Conservation (phyloP, 2,329 filamentous ascomycete genomes). For the Ophiocordyceps camponoti-leonardi region DNA sequence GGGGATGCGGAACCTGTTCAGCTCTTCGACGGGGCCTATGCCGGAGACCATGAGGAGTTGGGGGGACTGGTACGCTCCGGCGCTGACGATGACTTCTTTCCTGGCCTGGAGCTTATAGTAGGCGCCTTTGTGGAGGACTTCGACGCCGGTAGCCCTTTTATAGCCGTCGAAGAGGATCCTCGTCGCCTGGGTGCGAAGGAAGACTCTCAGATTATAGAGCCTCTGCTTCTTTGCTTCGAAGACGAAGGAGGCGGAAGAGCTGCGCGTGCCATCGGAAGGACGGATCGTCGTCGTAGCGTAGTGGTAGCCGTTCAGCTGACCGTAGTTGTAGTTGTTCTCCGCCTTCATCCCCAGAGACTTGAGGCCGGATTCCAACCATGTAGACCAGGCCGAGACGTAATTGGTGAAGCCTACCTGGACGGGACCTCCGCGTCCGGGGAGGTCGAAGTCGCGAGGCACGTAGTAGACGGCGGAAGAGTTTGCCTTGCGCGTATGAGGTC, state of each 20-base stretch:
- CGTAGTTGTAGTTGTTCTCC: constrained; percentile 7
- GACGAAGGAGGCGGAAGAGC: constrained; percentile 10
- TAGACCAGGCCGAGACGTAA: constrained; percentile 8
- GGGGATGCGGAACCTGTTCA: constrained; percentile 25
- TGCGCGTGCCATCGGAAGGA: constrained; percentile 7
- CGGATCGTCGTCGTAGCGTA: constrained; percentile 8
- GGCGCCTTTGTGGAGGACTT: background rate
- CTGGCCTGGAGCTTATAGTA: background rate
- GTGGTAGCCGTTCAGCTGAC: constrained; percentile 9
- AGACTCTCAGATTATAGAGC: constrained; percentile 18
- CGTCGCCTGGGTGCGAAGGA: constrained; percentile 22
- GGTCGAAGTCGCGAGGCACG: constrained; percentile 10
- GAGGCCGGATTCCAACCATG: constrained; percentile 8
- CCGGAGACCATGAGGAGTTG: constrained; percentile 34
- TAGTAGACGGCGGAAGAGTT: constrained; percentile 10
- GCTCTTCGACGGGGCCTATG: constrained; percentile 23
- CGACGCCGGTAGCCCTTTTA: background rate
- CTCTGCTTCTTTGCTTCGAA: constrained; percentile 9
- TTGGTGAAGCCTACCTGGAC: constrained; percentile 11
- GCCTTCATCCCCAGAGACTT: constrained; percentile 10
- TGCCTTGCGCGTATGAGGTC: constrained; percentile 4
- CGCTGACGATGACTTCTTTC: constrained; percentile 29
- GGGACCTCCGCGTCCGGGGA: constrained; percentile 5
- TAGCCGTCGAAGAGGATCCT: constrained; percentile 23
- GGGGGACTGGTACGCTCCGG: constrained; percentile 31